phyloP scores from a whole-genome alignment of 495 filamentous ascomycete genomes.

The Penicillium canariense region DNA sequence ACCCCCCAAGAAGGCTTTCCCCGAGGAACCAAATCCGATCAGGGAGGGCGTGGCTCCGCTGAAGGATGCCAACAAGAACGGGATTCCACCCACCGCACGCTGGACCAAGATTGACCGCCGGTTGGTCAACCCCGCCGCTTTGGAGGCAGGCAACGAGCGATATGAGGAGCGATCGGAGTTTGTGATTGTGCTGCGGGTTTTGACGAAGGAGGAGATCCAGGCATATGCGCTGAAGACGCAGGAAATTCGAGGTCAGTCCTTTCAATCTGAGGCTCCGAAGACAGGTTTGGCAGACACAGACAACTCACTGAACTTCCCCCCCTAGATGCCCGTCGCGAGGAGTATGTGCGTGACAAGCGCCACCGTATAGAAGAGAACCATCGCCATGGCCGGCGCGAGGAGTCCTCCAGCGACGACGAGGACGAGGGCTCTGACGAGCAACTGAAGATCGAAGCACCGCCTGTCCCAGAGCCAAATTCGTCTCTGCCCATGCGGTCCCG shows the following conservation, averaged over 20 bases:
- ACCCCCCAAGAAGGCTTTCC: slow-evolving; percentile 69
- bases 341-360: slow-evolving; percentile 36
- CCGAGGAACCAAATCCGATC: slow-evolving; percentile 73
- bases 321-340: slow-evolving; percentile 38
- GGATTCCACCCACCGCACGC: slow-evolving; percentile 72
- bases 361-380: slow-evolving; percentile 31
- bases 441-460: slow-evolving; percentile 34
- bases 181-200: slow-evolving; percentile 78
- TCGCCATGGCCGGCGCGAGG: slow-evolving; percentile 33
- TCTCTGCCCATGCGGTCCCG: slow-evolving; percentile 22
- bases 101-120: slow-evolving; percentile 88
- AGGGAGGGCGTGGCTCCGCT: slow-evolving; percentile 85
- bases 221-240: slow-evolving; percentile 71
- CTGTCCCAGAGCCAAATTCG: slow-evolving; percentile 3
- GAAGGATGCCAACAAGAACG: slow-evolving; percentile 72
- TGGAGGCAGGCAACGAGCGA: slow-evolving; percentile 73
- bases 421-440: slow-evolving; percentile 38
- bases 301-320: slow-evolving; percentile 8
- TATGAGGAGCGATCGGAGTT: slow-evolving; percentile 79
- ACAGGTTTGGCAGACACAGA: not conserved
- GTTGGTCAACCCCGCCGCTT: slow-evolving; percentile 77
- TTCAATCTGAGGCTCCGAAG: not conserved
- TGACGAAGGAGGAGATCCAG: slow-evolving; percentile 81
- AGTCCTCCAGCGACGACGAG: slow-evolving; percentile 42
- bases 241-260: slow-evolving; percentile 65